Percentiles rank a stretch among this genome's conserved stretches.
Evolutionary conservation across 163 green algal genomes (phyloP).

Genomic region (Botryococcus braunii): DNA sequence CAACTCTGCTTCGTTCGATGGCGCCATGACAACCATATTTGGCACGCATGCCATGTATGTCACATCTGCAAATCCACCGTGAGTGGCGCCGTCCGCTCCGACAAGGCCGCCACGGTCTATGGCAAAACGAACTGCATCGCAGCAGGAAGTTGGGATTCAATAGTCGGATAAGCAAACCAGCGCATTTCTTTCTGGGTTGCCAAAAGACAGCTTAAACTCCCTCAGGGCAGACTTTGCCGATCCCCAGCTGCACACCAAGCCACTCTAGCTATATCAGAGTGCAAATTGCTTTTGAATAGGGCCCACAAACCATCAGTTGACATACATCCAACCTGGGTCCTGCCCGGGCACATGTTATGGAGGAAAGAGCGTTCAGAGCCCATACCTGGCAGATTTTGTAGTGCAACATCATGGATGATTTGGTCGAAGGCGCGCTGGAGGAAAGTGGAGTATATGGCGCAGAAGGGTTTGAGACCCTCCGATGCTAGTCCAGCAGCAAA

Average conservation of each 20-base stretch:
- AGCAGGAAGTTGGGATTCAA: too few species aligned
- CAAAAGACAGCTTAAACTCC: too few species aligned
- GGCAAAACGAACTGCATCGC: conserved; percentile 82
- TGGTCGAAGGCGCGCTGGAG: conserved; percentile 95
- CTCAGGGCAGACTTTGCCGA: too few species aligned
- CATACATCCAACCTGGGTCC: too few species aligned
- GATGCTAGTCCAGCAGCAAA: conserved; percentile 91
- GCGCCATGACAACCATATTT: conserved; percentile 91
- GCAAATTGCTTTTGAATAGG: too few species aligned
- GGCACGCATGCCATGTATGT: conserved; percentile 91
- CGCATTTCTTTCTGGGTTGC: too few species aligned
- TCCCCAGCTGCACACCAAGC: too few species aligned
- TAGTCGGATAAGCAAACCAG: conserved; percentile 7
- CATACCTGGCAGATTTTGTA: conserved; percentile 91
- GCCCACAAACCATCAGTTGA: too few species aligned
- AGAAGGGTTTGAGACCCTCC: conserved; percentile 90
- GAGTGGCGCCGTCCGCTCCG: conserved; percentile 95
- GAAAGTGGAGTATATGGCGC: conserved; percentile 97
- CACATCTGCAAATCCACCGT: conserved; percentile 93
- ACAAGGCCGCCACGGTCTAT: conserved; percentile 97
- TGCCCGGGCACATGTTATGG: too few species aligned
- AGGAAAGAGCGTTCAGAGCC: too few species aligned
- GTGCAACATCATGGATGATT: conserved; percentile 93
- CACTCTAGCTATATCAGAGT: too few species aligned
- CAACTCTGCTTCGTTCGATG: conserved; percentile 94